Conservation (phyloP, 1,284 basidiomycete genomes). For the Microbotryum silenes-acaulis region DNA sequence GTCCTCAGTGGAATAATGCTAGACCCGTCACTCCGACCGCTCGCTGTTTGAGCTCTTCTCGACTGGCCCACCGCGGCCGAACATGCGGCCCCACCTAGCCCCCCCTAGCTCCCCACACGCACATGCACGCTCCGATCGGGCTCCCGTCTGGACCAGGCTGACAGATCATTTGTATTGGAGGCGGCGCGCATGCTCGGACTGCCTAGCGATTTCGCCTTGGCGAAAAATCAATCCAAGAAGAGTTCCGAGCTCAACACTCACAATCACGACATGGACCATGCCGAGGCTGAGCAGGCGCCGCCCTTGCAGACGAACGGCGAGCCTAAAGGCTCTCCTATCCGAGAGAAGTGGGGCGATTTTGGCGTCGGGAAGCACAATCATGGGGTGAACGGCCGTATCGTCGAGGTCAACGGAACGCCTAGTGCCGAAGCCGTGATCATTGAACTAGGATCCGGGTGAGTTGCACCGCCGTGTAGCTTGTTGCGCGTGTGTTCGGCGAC, state of each 20-base stretch:
- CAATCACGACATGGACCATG: background rate
- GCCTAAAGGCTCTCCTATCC: background rate
- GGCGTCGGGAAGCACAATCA: slow-evolving; percentile 27
- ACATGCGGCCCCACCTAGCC: no score
- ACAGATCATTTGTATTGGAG: background rate
- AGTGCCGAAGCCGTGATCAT: slow-evolving; percentile 22
- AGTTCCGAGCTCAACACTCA: background rate
- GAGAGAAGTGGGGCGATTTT: slow-evolving; percentile 21
- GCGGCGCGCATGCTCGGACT: slow-evolving; percentile 23
- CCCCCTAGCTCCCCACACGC: no score
- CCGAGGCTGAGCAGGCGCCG: background rate
- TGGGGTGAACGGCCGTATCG: slow-evolving; percentile 32
- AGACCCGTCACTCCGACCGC: no score
- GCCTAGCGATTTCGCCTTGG: slow-evolving; percentile 1
- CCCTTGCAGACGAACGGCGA: slow-evolving; percentile 23
- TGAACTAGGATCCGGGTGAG: slow-evolving; percentile 34
- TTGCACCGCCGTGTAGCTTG: background rate
- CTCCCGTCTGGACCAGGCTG: no score
- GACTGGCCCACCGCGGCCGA: no score
- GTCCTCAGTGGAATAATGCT: background rate
- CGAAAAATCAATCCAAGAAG: background rate
- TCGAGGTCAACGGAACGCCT: background rate
- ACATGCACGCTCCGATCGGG: no score
- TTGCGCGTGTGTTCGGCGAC: background rate
- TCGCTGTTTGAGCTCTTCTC: no score